Evolutionary conservation across 1,284 basidiomycete genomes (phyloP).

Genomic region (Crepidotus sp.): DNA sequence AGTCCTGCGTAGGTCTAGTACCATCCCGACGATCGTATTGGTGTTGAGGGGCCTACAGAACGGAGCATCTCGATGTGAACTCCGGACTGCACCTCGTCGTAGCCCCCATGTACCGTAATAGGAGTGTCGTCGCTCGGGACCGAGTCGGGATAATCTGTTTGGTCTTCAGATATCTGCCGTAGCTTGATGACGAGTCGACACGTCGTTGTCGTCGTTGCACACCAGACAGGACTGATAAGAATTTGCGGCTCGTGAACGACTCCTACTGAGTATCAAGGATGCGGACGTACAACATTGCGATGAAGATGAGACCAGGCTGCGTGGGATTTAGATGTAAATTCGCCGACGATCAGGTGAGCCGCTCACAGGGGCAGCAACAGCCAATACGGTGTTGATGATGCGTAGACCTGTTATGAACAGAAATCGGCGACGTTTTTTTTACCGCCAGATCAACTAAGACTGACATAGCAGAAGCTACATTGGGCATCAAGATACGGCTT

Average conservation of each 20-base stretch:
- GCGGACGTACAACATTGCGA: slow-evolving; percentile 23
- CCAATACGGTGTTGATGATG: slow-evolving; percentile 24
- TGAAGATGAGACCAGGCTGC: slow-evolving; percentile 19
- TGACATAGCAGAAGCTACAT: slow-evolving; percentile 10
- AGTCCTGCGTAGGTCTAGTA: neutral
- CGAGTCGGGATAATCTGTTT: neutral
- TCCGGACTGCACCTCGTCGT: slow-evolving; percentile 13
- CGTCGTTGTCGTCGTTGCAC: slow-evolving; percentile 28
- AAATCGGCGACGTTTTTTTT: neutral
- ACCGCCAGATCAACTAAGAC: neutral
- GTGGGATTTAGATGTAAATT: neutral
- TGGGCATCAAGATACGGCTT: slow-evolving; percentile 10
- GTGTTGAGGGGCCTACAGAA: slow-evolving; percentile 14
- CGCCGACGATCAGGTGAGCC: neutral
- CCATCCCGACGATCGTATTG: slow-evolving; percentile 7
- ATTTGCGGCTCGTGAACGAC: neutral
- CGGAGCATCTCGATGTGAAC: slow-evolving; percentile 15
- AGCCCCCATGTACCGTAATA: slow-evolving; percentile 4
- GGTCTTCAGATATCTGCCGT: slow-evolving; percentile 20
- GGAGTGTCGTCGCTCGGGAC: neutral
- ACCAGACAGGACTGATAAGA: slow-evolving; percentile 33
- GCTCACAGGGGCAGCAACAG: slow-evolving; percentile 24
- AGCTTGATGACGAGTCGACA: slow-evolving; percentile 31
- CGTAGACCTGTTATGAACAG: slow-evolving; percentile 21
- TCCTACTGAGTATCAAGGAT: neutral